Evolutionary conservation across 495 filamentous ascomycete species (phyloP), one percentile per base, ranked within the genome.

Genomic region (Lophium mytilinum): DNA sequence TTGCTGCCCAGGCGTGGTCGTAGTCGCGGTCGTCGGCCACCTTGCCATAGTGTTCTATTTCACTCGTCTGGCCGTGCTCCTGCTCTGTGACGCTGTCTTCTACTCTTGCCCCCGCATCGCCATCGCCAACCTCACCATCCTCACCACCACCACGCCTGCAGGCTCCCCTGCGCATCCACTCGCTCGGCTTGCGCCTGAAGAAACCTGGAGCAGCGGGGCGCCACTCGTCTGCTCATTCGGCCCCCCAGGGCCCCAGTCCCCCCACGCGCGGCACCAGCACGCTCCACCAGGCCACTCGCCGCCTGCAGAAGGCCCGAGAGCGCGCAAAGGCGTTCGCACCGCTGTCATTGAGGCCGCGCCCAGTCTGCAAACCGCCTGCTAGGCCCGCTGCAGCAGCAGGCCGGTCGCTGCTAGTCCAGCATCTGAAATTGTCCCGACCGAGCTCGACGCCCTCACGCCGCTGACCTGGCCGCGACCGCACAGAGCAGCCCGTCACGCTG

Each of bases 361-460:
- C 50, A 55, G 57, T 14, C 30, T 45, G 24, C 24, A 30, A 30
- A 30, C 24, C 6, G 24, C 24, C 24, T 37, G 35, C 52, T 50
- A 55, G 45, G 15, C 36, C 24, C 37, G 49, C 37, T n/a, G 49
- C 49, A 52, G 33, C 9, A 15, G 4, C 46, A 42, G 45, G 34
- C 55, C 46, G 45, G 55, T 5, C 37, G 34, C 15, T 57, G 55
- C 55, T 50, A 57, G 55, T 35, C 55, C 55, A 39, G 45, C 46
- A 11, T 46, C 48, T 50, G 46, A 57, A 57, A 50, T 57, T 50
- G 34, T 50, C 37, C 55, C 47, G 48, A 52, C 55, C 55, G 33
- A 39, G 42, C 17, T 52, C 47, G 30, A 15, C 24, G 34, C 55
- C 55, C 10, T 42, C 35, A 46, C 55, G 55, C 55, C 55, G 55